Evolutionary conservation across 371 early-diverging fungal species (phyloP).

Genomic region (Aphelidium insulamus): DNA sequence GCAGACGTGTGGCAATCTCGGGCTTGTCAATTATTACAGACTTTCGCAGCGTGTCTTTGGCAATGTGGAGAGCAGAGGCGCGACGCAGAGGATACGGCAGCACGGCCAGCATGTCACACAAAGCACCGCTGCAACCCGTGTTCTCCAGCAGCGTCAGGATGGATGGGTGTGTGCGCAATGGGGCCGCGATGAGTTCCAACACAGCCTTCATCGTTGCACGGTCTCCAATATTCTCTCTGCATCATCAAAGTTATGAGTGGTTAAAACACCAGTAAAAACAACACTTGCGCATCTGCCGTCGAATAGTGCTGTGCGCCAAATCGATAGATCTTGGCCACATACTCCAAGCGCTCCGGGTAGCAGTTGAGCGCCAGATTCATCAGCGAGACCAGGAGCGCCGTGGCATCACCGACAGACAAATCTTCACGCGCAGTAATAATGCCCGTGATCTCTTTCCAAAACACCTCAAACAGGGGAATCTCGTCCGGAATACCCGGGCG

Average conservation of each 20-base stretch:
- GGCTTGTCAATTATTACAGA: constrained; percentile 37
- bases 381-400: constrained; percentile 61
- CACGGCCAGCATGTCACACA: constrained; percentile 32
- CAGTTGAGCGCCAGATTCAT: constrained; percentile 73
- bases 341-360: constrained; percentile 62
- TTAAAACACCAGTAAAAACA: too few species aligned
- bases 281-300: too few species aligned
- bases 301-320: constrained; percentile 53
- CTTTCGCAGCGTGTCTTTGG: constrained; percentile 35
- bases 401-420: constrained; percentile 65
- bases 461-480: constrained; percentile 71
- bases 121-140: constrained; percentile 6
- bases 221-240: too few species aligned
- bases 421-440: constrained; percentile 75
- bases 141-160: constrained; percentile 19
- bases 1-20: constrained; percentile 53
- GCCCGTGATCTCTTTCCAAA: constrained; percentile 79
- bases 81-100: constrained; percentile 55
- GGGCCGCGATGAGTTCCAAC: constrained; percentile 14
- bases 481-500: constrained; percentile 50
- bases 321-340: constrained; percentile 65
- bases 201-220: too few species aligned
- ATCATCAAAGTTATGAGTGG: too few species aligned
- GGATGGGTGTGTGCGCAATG: constrained; percentile 29
- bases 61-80: constrained; percentile 50